Percentiles rank a stretch among this genome's conserved stretches.
Evolutionary conservation across 108 stramenopile species (phyloP).

Genomic region (Aureococcus anophagefferens): DNA sequence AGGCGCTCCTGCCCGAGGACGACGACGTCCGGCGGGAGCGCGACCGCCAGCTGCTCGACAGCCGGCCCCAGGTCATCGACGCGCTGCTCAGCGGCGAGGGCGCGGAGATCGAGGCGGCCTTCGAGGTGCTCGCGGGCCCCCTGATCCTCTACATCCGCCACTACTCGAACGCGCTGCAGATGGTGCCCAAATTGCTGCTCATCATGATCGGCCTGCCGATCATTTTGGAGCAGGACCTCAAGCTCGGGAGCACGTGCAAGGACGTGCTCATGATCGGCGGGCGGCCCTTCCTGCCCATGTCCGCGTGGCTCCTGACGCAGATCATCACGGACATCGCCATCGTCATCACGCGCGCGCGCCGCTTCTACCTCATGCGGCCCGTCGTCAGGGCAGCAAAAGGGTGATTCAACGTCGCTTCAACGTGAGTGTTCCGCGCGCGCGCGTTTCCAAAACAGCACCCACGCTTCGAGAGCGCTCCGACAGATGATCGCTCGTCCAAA

Average conservation of each 20-base stretch:
- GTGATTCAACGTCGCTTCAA: too few relatives aligned
- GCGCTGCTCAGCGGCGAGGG: background rate
- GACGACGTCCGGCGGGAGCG: background rate
- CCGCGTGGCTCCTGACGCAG: background rate
- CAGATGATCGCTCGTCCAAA: too few relatives aligned
- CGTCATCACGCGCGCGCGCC: background rate
- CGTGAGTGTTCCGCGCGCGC: too few relatives aligned
- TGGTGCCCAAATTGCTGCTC: background rate
- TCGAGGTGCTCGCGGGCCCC: background rate
- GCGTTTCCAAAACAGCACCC: too few relatives aligned
- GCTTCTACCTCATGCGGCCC: background rate
- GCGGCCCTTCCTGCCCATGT: background rate
- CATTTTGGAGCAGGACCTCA: background rate
- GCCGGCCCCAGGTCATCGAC: background rate
- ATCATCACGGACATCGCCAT: background rate
- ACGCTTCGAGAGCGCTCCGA: too few relatives aligned
- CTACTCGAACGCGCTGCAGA: background rate
- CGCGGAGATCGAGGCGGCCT: background rate
- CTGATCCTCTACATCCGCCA: background rate
- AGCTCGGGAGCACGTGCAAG: too few relatives aligned
- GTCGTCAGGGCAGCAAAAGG: background rate
- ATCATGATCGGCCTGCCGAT: background rate
- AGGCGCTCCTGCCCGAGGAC: background rate
- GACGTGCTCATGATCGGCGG: background rate
- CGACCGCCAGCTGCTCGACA: background rate